Evolutionary conservation across 2,329 filamentous ascomycete genomes (phyloP), one percentile per base, ranked within the genome.

Genomic region (Gnomoniopsis sp.): DNA sequence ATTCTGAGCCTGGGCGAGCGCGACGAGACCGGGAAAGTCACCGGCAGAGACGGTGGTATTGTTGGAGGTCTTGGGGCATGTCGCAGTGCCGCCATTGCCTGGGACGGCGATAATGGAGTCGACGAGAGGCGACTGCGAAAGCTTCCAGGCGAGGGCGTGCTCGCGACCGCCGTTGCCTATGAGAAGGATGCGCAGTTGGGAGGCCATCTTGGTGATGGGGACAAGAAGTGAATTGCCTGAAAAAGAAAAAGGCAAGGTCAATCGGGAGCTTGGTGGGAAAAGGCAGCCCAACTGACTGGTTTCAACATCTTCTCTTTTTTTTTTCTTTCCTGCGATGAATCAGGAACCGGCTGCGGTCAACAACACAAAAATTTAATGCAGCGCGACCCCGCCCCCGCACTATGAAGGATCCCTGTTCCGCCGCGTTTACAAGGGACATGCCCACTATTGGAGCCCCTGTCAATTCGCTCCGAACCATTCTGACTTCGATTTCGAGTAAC

Each of bases 81-180:
- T 77, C 55, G 85, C 87, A 30, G 92, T 96, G 60, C 95, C 95
- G 65, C 93, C 93, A 74, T 98, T 98, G 62, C 93, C 93, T 15
- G 86, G 86, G 48, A 86, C 83, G 47, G 78, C 83, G 66, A 83
- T 79, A 70, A 98, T 93, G 66, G 86, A 82, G 68, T 91, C 86
- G 62, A 96, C 90, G 49, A 82, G 81, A 46, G 87, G 80, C 17
- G 92, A 96, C 73, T 96, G 89, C 69, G 88, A 86, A 63, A 98
- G 80, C 77, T 96, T 97, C 93, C 93, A 98, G 46, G 93, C 92
- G 63, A 97, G 83, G 49, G 93, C 91, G 75, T 98, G 92, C 77
- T 99, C 95, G 68, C 95, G 88, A 67, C 93, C 95, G 65, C 95
- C 95, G 71, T 93, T 96, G 69, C 95, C 93, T 65, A 98, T 87